phyloP scores from a whole-genome alignment of 2,329 filamentous ascomycete genomes.

The Graphilbum ipis-grandicollis region DNA sequence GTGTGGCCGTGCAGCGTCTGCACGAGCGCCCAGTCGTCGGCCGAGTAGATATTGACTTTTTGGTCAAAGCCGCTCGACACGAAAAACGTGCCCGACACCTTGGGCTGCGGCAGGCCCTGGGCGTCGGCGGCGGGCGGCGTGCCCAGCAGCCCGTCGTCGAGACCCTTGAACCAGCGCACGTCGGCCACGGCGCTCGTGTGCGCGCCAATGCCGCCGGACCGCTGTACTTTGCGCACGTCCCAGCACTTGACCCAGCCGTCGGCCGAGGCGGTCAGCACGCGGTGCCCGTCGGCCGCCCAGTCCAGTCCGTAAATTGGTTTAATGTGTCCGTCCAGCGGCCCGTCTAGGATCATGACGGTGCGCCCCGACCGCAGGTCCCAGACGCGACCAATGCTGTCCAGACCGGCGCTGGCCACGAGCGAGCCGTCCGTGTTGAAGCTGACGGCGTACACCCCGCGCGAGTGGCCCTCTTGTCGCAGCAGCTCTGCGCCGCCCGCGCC shows the following conservation, averaged over 20 bases:
- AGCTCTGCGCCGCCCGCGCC: conserved; percentile 19
- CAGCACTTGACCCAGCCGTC: conserved; percentile 97
- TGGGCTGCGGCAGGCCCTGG: conserved; percentile 51
- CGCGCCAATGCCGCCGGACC: conserved; percentile 71
- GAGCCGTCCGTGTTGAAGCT: conserved; percentile 86
- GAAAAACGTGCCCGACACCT: conserved; percentile 82
- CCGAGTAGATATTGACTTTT: conserved; percentile 88
- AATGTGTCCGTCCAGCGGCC: conserved; percentile 64
- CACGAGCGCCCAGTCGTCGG: conserved; percentile 84
- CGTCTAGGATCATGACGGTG: conserved; percentile 90
- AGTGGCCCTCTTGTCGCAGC: conserved; percentile 84
- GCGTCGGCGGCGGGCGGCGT: conserved; percentile 42
- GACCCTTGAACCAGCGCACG: conserved; percentile 81
- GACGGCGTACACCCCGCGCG: conserved; percentile 78
- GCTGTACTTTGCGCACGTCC: conserved; percentile 82
- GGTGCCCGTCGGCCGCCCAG: conserved; percentile 80
- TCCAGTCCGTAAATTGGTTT: conserved; percentile 81
- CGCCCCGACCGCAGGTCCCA: conserved; percentile 90
- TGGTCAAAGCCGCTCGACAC: conserved; percentile 85
- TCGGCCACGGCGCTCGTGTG: conserved; percentile 87
- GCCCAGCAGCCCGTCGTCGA: conserved; percentile 53
- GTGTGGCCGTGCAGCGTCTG: conserved; percentile 83
- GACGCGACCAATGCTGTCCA: conserved; percentile 86
- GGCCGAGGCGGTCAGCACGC: conserved; percentile 80
- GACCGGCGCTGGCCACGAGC: conserved; percentile 73